Evolutionary conservation across 73 alveolate species (phyloP).

Genomic region (Tetrahymena malaccensis): DNA sequence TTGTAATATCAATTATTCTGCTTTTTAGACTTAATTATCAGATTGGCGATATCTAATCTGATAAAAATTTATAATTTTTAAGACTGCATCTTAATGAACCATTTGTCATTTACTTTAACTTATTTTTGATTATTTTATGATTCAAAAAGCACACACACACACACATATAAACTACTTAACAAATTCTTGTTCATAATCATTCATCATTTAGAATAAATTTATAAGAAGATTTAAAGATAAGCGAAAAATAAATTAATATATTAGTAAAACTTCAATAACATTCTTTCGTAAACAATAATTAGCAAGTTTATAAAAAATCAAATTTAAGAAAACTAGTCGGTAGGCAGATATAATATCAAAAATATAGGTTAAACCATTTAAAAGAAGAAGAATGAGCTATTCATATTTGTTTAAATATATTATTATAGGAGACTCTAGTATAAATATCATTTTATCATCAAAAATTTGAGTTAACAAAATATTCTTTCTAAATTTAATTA

Average conservation of each 20-base stretch:
- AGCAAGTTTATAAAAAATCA: neutral
- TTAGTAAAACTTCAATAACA: neutral
- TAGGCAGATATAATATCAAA: neutral
- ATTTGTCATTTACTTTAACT: neutral
- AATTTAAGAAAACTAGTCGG: neutral
- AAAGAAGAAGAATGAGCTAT: neutral
- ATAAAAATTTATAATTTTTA: no score
- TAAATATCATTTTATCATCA: neutral
- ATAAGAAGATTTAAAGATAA: neutral
- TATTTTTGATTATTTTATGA: neutral
- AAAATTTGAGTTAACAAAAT: neutral
- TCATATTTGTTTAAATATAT: slow-evolving; percentile 39
- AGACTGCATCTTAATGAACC: neutral
- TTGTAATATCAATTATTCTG: neutral
- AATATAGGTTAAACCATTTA: neutral
- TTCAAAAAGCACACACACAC: neutral
- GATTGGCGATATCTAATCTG: neutral
- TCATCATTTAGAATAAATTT: neutral
- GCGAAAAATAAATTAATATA: neutral
- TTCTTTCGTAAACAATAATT: neutral
- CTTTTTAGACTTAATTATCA: neutral
- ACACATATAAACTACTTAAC: neutral
- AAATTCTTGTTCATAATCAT: neutral
- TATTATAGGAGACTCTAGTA: slow-evolving; percentile 41
- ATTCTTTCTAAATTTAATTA: no score